phyloP scores from a whole-genome alignment of 352 stramenopile genomes.

The Phytophthora multivora region DNA sequence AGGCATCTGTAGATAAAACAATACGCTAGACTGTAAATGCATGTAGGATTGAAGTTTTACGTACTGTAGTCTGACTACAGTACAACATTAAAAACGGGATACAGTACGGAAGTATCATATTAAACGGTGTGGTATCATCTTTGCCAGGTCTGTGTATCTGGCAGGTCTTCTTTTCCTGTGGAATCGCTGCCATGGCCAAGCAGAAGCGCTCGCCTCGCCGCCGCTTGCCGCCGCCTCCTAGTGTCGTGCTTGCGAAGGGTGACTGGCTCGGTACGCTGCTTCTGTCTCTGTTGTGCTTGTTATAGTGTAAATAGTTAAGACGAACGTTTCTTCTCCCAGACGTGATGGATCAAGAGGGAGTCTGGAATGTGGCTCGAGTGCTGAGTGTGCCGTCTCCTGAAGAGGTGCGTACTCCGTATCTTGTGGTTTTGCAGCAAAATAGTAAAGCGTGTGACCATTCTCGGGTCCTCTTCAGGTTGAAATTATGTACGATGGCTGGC shows the following conservation, averaged over 20 bases:
- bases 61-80: too few species aligned
- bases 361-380: slow-evolving; percentile 70
- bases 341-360: slow-evolving; percentile 59
- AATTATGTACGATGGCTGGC: slow-evolving; percentile 76
- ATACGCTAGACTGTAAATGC: too few species aligned
- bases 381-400: slow-evolving; percentile 30
- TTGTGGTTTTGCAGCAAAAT: neutral
- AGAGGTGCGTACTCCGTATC: slow-evolving; percentile 13
- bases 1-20: too few species aligned
- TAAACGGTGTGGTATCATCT: too few species aligned
- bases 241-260: slow-evolving; percentile 21
- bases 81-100: too few species aligned
- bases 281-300: neutral
- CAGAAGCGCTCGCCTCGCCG: slow-evolving; percentile 1
- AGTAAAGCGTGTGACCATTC: neutral
- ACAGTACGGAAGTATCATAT: too few species aligned
- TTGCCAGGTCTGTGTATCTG: neutral
- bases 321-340: slow-evolving; percentile 30
- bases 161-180: neutral
- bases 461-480: slow-evolving; percentile 41
- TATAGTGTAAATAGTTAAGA: neutral
- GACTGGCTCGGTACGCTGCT: slow-evolving; percentile 30
- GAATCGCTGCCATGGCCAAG: neutral
- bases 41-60: too few species aligned
- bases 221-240: neutral